Percentiles rank a stretch among this genome's conserved stretches.
Conservation (phyloP, 352 stramenopile genomes). For the Elongisporangium undulatum region DNA sequence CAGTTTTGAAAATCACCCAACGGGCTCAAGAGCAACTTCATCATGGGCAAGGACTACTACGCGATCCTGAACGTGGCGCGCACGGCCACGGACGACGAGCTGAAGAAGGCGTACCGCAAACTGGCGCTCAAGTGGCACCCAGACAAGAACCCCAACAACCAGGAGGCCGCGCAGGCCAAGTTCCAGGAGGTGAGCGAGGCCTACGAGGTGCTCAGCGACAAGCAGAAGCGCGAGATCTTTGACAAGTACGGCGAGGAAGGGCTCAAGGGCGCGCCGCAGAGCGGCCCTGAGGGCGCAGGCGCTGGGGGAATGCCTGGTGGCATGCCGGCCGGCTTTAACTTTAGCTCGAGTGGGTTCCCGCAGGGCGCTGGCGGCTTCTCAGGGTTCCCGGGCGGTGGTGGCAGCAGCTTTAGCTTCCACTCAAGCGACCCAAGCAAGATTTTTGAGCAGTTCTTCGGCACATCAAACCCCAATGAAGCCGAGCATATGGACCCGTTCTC, state of each 20-base stretch:
- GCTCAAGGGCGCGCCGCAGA: constrained; percentile 54
- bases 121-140: constrained; percentile 91
- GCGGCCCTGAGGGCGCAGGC: constrained; percentile 7
- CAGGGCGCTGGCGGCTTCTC: constrained; percentile 37
- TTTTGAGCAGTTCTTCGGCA: constrained; percentile 90
- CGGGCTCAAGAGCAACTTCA: constrained; percentile 4
- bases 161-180: constrained; percentile 81
- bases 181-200: constrained; percentile 93
- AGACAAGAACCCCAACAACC: constrained; percentile 90
- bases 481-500: constrained; percentile 69
- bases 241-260: constrained; percentile 92
- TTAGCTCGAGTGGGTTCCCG: constrained; percentile 22
- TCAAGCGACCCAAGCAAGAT: constrained; percentile 84
- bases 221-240: constrained; percentile 91
- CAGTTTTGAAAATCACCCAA: constrained; percentile 8
- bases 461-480: constrained; percentile 71
- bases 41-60: constrained; percentile 88
- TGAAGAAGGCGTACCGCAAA: constrained; percentile 88
- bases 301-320: constrained; percentile 10
- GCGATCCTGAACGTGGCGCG: constrained; percentile 62
- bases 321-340: constrained; percentile 32
- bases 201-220: constrained; percentile 93
- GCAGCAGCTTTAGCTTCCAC: constrained; percentile 59
- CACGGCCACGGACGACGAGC: constrained; percentile 66
- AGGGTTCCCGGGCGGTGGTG: constrained; percentile 58